Evolutionary conservation across 768 basidiomycete genomes (phyloP).

Genomic region (Kwoniella sp.): DNA sequence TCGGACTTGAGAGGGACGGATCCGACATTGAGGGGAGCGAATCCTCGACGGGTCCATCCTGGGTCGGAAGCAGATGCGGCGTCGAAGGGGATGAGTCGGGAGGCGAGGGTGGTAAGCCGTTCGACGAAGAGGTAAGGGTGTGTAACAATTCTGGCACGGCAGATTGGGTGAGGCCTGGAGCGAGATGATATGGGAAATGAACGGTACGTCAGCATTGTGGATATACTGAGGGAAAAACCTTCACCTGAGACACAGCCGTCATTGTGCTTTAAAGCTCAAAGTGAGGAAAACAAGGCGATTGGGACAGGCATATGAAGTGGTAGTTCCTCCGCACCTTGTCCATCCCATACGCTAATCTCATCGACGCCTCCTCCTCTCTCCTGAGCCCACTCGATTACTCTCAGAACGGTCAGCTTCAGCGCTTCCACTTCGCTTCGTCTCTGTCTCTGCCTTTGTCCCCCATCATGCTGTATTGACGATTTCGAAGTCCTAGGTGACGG

Average conservation of each 20-base stretch:
- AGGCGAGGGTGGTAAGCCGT: neutral
- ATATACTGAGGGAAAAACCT: no score
- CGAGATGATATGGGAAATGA: neutral
- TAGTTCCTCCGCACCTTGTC: conserved; percentile 22
- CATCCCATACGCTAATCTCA: conserved; percentile 21
- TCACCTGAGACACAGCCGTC: no score
- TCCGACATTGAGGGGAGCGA: neutral
- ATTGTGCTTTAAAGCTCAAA: no score
- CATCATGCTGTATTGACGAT: no score
- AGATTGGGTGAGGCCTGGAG: conserved; percentile 15
- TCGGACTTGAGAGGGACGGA: neutral
- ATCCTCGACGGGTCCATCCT: conserved; percentile 10
- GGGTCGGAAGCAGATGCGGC: conserved; percentile 8
- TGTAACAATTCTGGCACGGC: conserved; percentile 15
- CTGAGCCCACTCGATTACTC: conserved; percentile 11
- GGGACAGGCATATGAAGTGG: no score
- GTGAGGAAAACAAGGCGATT: no score
- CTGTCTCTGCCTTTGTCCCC: neutral
- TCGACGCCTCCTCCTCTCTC: conserved; percentile 7
- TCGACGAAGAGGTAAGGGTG: neutral
- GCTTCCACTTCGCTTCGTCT: conserved; percentile 14
- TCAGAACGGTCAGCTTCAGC: conserved; percentile 9
- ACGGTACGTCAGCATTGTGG: no score
- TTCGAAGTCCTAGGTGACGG: conserved; percentile 2
- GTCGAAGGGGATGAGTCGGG: conserved; percentile 17